Base-by-base conservation (phyloP, 2,329 filamentous ascomycete genomes). In the Fusarium nelsonii region DNA sequence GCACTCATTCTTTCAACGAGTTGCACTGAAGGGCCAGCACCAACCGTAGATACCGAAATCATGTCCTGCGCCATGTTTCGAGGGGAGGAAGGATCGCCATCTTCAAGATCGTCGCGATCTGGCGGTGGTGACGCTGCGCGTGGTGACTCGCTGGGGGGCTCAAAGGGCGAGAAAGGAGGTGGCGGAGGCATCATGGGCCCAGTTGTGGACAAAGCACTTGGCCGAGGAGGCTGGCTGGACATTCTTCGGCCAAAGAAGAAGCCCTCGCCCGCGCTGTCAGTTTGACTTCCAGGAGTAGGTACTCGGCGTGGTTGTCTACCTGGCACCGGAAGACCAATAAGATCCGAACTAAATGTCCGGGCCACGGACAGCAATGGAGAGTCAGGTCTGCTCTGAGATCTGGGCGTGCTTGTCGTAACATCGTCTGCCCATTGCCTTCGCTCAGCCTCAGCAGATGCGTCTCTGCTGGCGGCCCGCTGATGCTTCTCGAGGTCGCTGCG, bases 1-100 rank as follows among this genome's bases (percentile, higher is more conserved):
- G 94, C 93, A 75, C 92, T 97, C 93, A 99, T 97, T 54, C 95
- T 89, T 81, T 98, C 96, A 16, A 99, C 94, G 1, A 99, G 87
- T 80, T 98, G 95, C 2, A 99, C 95, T 0, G 92, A 95, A 0
- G 96, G 96, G 0, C 96, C 96, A 0, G 95, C 94, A 1, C 91
- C 95, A 10, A 93, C 91, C 0, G 95, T 97, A 1, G 94, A 97
- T 8, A 93, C 92, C 3, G 93, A 97, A 32, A 96, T 87, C 82
- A 97, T 91, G 74, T 97, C 94, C 71, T 94, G 91, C 62, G 92
- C 87, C 8, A 91, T 88, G 61, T 90, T 89, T 39, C 89, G 88
- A 2, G 90, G 90, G 4, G 89, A 91, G 1, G 85, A 85, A 3
- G 84, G 81, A 16, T 71, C 72, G 8, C 68, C 63, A 16, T 79